Base-by-base conservation (phyloP, 805 yeast species). In the Candida alai region DNA sequence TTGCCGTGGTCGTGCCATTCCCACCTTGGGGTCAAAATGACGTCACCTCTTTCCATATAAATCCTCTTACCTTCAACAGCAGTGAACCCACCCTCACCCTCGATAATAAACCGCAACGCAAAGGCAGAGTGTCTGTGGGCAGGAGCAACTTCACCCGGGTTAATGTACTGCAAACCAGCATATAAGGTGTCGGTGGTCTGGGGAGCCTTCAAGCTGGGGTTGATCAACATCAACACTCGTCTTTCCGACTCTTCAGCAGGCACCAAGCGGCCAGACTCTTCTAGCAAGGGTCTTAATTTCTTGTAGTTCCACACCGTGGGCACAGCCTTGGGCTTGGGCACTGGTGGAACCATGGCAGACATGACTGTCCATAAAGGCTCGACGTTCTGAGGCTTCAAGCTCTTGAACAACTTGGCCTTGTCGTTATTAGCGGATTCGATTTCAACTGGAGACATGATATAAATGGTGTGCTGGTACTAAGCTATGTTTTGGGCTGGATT, bases 1-100 rank as follows among this genome's bases (percentile, higher is more conserved):
- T 40, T 40, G 12, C 44, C 44, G 19, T 40, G 44, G 26, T 40
- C 44, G 19, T 40, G 44, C 44, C 44, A 40, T 3, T 34, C 32
- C 37, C 38, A 34, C 27, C 42, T 29, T 17, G 44, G 44, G 18
- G 44, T 40, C 10, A 40, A 28, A 17, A 40, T 32, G 11, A 40
- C 44, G 27, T 40, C 44, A 19, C 44, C 44, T 23, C 39, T 25
- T 16, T 35, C 36, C 44, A 40, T 40, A 19, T 30, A 34, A 22
- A 40, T 28, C 26, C 32, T 38, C 5, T 36, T 15, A 24, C 44
- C 44, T 31, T 40, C 42, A 27, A 40, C 42, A 15, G 31, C 32
- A 29, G 44, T 40, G 20, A 34, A 40, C 2, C 44, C 43, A 32
- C 44, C 44, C 9, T 40, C 35, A 27, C 43, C 43, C 25, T 40